A percentile compares a stretch with the other conserved stretches of the same genome.
These are phyloP conservation scores for Apium graveolens DNA, from an alignment of 129 eudicot species.

Conservation along the genomic window DNA sequence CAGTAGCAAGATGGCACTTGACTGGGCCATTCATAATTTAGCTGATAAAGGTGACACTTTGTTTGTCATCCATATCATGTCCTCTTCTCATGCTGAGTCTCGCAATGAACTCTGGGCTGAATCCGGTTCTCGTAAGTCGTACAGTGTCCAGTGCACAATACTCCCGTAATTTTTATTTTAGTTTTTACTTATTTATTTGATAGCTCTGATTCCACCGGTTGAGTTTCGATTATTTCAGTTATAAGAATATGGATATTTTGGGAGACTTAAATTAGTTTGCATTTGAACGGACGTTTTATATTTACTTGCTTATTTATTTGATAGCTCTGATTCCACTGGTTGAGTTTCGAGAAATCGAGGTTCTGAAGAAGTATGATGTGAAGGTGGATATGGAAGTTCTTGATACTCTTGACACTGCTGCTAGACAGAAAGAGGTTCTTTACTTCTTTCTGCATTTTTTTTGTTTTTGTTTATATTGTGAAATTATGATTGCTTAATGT, in stretches of 20 bases:
- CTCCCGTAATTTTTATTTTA: too few species aligned
- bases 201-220: too few species aligned
- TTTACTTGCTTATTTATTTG: not conserved
- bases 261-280: too few species aligned
- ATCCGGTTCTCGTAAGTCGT: conserved; percentile 69
- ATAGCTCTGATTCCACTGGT: conserved; percentile 71
- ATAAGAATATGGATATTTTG: too few species aligned
- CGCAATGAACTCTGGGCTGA: conserved; percentile 47
- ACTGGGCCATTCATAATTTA: conserved; percentile 74
- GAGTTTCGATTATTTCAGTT: too few species aligned
- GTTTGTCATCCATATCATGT: conserved; percentile 47
- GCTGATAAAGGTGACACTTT: conserved; percentile 68
- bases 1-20: conserved; percentile 76
- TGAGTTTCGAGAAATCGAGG: conserved; percentile 76
- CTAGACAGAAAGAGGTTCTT: conserved; percentile 86
- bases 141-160: too few species aligned
- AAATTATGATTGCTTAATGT: not conserved
- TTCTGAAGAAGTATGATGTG: conserved; percentile 58
- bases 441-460: not conserved
- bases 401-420: conserved; percentile 66
- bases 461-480: not conserved
- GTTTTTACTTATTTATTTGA: too few species aligned
- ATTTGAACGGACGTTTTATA: not conserved
- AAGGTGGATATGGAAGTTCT: conserved; percentile 60
- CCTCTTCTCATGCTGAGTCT: conserved; percentile 36